phyloP scores from a whole-genome alignment of 192 early-diverging fungal species.

The Backusella westeae region DNA sequence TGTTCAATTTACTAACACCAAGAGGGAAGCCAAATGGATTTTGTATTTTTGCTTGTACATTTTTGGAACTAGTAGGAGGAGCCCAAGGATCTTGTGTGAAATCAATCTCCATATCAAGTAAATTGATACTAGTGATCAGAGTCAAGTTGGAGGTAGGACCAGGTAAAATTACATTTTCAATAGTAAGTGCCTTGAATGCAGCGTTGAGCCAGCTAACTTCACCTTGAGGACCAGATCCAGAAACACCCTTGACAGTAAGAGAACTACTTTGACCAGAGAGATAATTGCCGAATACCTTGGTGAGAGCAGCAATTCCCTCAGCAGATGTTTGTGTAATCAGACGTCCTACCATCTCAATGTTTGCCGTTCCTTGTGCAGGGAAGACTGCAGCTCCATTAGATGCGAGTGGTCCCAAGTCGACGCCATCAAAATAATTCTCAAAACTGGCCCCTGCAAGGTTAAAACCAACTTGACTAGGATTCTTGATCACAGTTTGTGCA shows the following conservation, averaged over 20 bases:
- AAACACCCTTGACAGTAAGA: constrained; percentile 31
- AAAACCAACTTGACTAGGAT: constrained; percentile 55
- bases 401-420: constrained; percentile 48
- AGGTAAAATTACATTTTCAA: constrained; percentile 33
- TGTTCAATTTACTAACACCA: constrained; percentile 12
- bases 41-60: constrained; percentile 32
- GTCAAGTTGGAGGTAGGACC: constrained; percentile 30
- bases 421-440: constrained; percentile 41
- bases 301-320: constrained; percentile 44
- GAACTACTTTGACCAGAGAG: constrained; percentile 36
- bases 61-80: constrained; percentile 40
- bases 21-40: constrained; percentile 46
- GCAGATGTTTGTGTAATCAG: constrained; percentile 47
- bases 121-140: constrained; percentile 35
- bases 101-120: constrained; percentile 43
- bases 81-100: constrained; percentile 48
- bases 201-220: constrained; percentile 35
- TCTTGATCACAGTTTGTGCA: constrained; percentile 61
- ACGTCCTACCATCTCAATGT: constrained; percentile 46
- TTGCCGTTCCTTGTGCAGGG: constrained; percentile 27
- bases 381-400: constrained; percentile 35
- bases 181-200: constrained; percentile 44
- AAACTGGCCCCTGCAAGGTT: constrained; percentile 45
- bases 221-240: constrained; percentile 30
- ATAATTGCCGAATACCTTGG: constrained; percentile 48